Conservation (phyloP, 768 basidiomycete genomes). For the Gelatoporia subvermispora region DNA sequence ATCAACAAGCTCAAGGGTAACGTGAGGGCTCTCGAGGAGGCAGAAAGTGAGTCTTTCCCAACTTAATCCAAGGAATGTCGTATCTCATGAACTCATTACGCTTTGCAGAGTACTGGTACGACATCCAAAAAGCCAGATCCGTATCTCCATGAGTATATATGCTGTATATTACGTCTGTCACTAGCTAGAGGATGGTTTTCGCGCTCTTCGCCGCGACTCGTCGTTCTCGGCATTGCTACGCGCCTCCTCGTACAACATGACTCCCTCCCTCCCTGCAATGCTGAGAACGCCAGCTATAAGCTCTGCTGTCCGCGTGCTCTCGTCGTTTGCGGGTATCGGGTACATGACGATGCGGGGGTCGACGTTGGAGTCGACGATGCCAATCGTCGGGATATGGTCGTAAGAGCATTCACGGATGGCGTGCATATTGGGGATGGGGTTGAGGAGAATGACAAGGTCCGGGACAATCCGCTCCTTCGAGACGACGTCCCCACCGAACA, state of each 20-base stretch:
- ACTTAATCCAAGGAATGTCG: not conserved
- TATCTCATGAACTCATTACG: constrained; percentile 14
- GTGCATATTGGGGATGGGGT: constrained; percentile 78
- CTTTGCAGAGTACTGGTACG: constrained; percentile 62
- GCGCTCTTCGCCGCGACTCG: constrained; percentile 1
- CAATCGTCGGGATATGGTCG: constrained; percentile 89
- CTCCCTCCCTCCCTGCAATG: constrained; percentile 78
- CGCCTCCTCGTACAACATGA: constrained; percentile 38
- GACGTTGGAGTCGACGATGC: constrained; percentile 89
- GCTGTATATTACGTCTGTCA: constrained; percentile 5
- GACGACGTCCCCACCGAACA: constrained; percentile 60
- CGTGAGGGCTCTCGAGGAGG: constrained; percentile 75
- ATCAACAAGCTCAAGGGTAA: constrained; percentile 92
- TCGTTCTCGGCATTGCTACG: constrained; percentile 6
- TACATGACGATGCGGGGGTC: constrained; percentile 98
- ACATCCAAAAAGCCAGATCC: constrained; percentile 42
- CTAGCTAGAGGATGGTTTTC: not conserved
- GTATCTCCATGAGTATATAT: constrained; percentile 4
- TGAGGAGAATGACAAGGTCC: constrained; percentile 88
- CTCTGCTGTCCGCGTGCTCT: constrained; percentile 86
- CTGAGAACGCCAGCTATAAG: constrained; percentile 86
- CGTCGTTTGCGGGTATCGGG: constrained; percentile 97
- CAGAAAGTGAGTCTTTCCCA: constrained; percentile 66
- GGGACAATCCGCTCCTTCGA: constrained; percentile 59
- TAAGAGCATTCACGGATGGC: constrained; percentile 90